A percentile compares a stretch with the other conserved stretches of the same genome.
These are phyloP conservation scores for Aspergillus kassunensis DNA, from an alignment of 495 filamentous ascomycete genomes.

Conservation along the genomic window DNA sequence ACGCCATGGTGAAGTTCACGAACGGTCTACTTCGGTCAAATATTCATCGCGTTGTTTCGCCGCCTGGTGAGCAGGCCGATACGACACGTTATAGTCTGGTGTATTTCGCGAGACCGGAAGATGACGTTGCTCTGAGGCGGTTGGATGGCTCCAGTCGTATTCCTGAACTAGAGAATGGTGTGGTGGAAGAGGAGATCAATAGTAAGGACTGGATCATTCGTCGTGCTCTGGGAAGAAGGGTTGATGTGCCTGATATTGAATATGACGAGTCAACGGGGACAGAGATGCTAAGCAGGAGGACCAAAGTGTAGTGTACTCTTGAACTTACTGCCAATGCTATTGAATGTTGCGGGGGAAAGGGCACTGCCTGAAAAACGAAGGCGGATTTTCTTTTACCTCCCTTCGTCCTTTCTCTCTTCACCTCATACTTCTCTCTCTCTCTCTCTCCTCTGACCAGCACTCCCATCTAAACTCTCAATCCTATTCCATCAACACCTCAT, in stretches of 20 bases:
- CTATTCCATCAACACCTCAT: no score
- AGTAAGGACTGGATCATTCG: constrained; percentile 49
- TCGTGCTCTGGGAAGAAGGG: constrained; percentile 37
- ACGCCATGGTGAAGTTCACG: constrained; percentile 61
- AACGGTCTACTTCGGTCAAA: constrained; percentile 57
- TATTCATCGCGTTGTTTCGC: constrained; percentile 58
- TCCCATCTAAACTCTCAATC: no score
- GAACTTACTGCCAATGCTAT: neutral
- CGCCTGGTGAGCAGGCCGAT: constrained; percentile 52
- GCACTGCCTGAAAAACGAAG: no score
- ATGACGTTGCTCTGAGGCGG: constrained; percentile 48
- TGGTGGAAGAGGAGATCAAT: constrained; percentile 37
- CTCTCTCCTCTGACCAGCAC: neutral
- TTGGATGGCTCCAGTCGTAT: constrained; percentile 34
- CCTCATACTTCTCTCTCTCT: no score
- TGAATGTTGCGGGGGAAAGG: no score
- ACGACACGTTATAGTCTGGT: constrained; percentile 55
- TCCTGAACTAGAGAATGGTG: constrained; percentile 30
- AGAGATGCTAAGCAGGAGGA: constrained; percentile 37
- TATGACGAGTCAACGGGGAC: constrained; percentile 38
- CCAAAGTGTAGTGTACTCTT: constrained; percentile 19
- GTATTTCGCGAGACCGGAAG: constrained; percentile 59
- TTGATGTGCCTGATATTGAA: constrained; percentile 28
- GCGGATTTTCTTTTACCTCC: no score
- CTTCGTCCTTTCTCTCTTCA: neutral